These are phyloP conservation scores for Fonsecaea erecta DNA, from an alignment of 2,329 filamentous ascomycete genomes.

Conservation along the genomic window DNA sequence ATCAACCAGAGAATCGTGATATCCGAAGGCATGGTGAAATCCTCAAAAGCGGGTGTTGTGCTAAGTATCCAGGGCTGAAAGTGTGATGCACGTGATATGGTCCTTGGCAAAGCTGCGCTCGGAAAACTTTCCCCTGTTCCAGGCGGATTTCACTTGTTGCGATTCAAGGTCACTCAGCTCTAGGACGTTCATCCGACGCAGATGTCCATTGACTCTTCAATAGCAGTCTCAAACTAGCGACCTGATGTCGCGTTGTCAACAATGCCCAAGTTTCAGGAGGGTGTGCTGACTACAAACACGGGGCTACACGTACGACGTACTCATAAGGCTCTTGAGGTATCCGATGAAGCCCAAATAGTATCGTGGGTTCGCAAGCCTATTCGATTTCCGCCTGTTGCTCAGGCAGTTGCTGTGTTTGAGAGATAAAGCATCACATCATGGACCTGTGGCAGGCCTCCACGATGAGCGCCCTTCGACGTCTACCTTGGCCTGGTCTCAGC, in stretches of 20 bases:
- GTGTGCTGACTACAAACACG: background rate
- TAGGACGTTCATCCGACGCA: background rate
- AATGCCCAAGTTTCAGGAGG: background rate
- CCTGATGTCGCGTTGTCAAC: background rate
- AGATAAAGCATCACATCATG: background rate
- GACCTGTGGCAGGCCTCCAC: background rate
- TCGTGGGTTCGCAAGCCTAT: background rate
- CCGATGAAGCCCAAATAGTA: background rate
- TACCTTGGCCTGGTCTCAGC: background rate
- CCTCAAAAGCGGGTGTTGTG: background rate
- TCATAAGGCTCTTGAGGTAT: background rate
- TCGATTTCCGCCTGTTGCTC: background rate
- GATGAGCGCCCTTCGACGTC: background rate
- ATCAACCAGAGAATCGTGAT: background rate
- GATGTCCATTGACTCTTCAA: background rate
- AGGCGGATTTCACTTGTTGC: background rate
- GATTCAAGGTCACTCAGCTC: background rate
- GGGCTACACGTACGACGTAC: background rate
- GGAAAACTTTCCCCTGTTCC: background rate
- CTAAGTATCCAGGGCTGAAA: no score
- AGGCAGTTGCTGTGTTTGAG: background rate
- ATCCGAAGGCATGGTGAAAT: background rate
- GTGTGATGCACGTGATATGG: background rate
- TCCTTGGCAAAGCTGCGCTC: background rate
- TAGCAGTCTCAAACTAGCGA: background rate